Conservation (phyloP, 495 filamentous ascomycete species). For the Hypoxylon crocopeplum region DNA sequence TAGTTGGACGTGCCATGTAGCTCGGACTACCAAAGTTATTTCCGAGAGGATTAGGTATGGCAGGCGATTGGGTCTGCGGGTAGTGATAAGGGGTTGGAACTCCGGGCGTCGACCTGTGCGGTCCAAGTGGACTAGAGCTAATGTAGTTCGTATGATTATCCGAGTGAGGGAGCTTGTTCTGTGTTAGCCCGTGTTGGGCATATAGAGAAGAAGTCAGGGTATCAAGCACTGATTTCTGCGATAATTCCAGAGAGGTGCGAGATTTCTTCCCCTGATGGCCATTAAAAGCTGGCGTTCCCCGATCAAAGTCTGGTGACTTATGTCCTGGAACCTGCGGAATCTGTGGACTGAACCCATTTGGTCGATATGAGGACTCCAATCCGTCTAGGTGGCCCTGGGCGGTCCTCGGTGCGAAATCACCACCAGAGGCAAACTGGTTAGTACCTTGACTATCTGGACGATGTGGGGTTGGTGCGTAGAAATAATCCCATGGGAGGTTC, state of each 20-base stretch:
- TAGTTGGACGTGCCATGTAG: conserved; percentile 30
- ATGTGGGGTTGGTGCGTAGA: conserved; percentile 45
- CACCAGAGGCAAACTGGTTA: conserved; percentile 19
- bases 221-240: conserved; percentile 37
- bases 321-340: not conserved
- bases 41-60: conserved; percentile 5
- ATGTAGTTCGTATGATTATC: conserved; percentile 1
- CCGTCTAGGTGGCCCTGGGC: conserved; percentile 28
- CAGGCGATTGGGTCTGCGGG: conserved; percentile 5
- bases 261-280: conserved; percentile 17
- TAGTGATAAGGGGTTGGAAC: conserved; percentile 8
- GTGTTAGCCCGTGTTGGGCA: conserved; percentile 34
- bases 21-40: not conserved
- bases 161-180: conserved; percentile 1
- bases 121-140: conserved; percentile 6
- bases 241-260: conserved; percentile 27
- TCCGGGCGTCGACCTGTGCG: conserved; percentile 3
- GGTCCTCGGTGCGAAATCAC: conserved; percentile 36
- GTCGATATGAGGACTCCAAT: conserved; percentile 31
- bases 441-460: conserved; percentile 32
- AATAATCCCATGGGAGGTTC: conserved; percentile 53
- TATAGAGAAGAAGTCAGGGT: conserved; percentile 31
- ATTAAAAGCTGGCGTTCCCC: not conserved
- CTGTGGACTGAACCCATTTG: conserved; percentile 16
- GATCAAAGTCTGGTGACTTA: not conserved